Base-by-base conservation (phyloP, 2,329 filamentous ascomycete genomes). In the Triangularia verruculosa region DNA sequence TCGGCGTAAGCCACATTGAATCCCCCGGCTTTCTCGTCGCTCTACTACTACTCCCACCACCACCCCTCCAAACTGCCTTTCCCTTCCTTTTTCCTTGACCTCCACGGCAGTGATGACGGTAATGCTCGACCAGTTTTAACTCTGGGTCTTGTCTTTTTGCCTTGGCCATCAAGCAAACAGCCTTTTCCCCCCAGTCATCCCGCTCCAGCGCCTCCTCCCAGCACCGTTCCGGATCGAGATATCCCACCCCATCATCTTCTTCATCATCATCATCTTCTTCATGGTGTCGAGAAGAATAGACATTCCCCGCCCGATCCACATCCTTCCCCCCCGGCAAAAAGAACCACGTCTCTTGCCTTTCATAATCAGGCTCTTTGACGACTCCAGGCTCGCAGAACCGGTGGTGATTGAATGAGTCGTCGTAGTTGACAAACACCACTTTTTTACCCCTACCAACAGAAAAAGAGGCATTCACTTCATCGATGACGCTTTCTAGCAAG, bases 1-100 rank as follows among this genome's bases (percentile, higher is more conserved):
- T 79, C 13, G 79, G 79, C n/a, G 79, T 78, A 69, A 78, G 78
- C 78, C 78, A 80, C 76, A 79, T 79, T 2, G 75, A 77, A 53
- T 76, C 75, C 59, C 73, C 62, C 6, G 69, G 63, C 25, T 68
- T 63, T 3, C 74, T 24, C 12, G 71, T 66, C 0, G 69, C 72
- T 8, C 70, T 63, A 2, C 74, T 72, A 5, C 34, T n/a, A n/a
- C n/a, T 66, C 0, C 69, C 72, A 7, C 70, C 63, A 2, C 74
- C 72, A 5, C 34, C 6, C 39, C 17, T 20, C 39, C n/a, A 47
- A 20, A 20, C 17, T 4, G 34, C 39, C 39, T 8, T 20, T 8
- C 39, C n/a, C 7, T 8, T 47, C 5, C 13, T 9, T 8, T 47
- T 9, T 1, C n/a, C 39, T 17, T n/a, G 27, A 4, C 27, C 27